Evolutionary conservation across 2,329 filamentous ascomycete species (phyloP).

Genomic region (Parasarocladium wereldwijsianum): DNA sequence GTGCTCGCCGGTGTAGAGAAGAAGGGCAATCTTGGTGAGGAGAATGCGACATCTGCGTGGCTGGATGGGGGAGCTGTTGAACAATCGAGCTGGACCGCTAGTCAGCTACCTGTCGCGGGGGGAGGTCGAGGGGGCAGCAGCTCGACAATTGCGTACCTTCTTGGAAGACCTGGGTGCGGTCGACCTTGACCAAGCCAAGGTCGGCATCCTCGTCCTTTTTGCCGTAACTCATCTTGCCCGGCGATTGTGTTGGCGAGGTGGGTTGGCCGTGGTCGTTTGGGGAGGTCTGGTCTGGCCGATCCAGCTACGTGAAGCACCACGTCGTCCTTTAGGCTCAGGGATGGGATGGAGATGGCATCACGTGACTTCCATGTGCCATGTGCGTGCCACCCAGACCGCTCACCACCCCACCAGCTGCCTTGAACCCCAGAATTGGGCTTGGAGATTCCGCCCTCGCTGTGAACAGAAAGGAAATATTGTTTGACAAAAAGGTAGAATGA

Average conservation of each 20-base stretch:
- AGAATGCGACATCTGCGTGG: slow-evolving; percentile 95
- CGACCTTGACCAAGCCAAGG: slow-evolving; percentile 85
- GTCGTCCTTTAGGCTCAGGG: slow-evolving; percentile 20
- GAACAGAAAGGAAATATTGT: too few relatives aligned
- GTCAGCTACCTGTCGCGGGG: slow-evolving; percentile 19
- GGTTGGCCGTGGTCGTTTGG: slow-evolving; percentile 19
- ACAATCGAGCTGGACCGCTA: slow-evolving; percentile 61
- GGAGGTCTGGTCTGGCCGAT: slow-evolving; percentile 14
- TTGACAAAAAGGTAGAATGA: too few relatives aligned
- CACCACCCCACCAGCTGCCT: slow-evolving; percentile 2
- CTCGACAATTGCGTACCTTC: slow-evolving; percentile 50
- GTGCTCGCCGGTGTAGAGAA: slow-evolving; percentile 91
- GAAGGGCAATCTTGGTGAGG: slow-evolving; percentile 89
- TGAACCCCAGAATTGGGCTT: too few relatives aligned
- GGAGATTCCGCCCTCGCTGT: too few relatives aligned
- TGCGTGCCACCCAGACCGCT: too few relatives aligned
- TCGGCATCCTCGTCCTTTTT: slow-evolving; percentile 99
- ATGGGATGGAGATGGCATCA: slow-evolving; percentile 14
- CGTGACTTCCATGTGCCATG: slow-evolving; percentile 17
- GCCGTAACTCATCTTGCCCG: slow-evolving; percentile 76
- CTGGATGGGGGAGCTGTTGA: slow-evolving; percentile 94
- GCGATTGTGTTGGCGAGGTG: slow-evolving; percentile 15
- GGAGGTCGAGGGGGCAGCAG: slow-evolving; percentile 8
- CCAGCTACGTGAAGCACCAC: slow-evolving; percentile 20
- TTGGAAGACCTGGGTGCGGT: slow-evolving; percentile 95